Conservation (phyloP, 1,284 basidiomycete species). For the Cutaneotrichosporon spelunceum region DNA sequence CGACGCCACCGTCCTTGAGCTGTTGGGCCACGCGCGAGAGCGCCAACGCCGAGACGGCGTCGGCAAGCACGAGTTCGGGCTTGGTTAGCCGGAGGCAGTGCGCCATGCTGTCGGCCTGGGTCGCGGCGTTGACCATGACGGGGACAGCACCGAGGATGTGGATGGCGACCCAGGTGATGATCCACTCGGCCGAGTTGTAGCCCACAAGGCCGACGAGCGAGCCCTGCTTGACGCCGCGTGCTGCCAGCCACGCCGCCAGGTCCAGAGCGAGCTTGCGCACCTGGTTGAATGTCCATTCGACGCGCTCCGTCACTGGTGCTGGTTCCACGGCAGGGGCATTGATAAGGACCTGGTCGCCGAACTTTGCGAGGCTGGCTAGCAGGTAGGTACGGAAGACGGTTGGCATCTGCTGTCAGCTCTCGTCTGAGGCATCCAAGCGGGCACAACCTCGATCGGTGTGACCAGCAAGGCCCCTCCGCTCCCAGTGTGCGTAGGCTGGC, state of each 20-base stretch:
- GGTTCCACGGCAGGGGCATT: slow-evolving; percentile 31
- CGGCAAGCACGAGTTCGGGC: slow-evolving; percentile 36
- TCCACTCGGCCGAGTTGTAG: slow-evolving; percentile 35
- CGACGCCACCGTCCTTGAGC: slow-evolving; percentile 9
- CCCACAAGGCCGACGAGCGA: slow-evolving; percentile 42
- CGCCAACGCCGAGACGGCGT: slow-evolving; percentile 30
- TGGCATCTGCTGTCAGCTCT: slow-evolving; percentile 2
- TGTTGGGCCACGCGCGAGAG: slow-evolving; percentile 10
- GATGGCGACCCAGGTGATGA: slow-evolving; percentile 35
- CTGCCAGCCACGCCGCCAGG: slow-evolving; percentile 35
- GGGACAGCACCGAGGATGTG: slow-evolving; percentile 40
- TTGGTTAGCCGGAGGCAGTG: slow-evolving; percentile 34
- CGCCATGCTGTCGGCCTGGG: slow-evolving; percentile 23
- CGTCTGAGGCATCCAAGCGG: not conserved
- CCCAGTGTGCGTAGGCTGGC: too few relatives aligned
- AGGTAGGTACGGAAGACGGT: not conserved
- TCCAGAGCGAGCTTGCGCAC: slow-evolving; percentile 26
- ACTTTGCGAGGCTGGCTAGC: not conserved
- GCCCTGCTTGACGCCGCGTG: slow-evolving; percentile 32
- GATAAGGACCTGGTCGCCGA: slow-evolving; percentile 21
- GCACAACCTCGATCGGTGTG: not conserved
- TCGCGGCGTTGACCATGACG: slow-evolving; percentile 33
- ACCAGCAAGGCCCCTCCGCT: not conserved
- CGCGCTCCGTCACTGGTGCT: slow-evolving; percentile 16
- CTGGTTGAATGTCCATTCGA: slow-evolving; percentile 31